phyloP scores from a whole-genome alignment of 805 yeast species.

The Ogataea siamensis region DNA sequence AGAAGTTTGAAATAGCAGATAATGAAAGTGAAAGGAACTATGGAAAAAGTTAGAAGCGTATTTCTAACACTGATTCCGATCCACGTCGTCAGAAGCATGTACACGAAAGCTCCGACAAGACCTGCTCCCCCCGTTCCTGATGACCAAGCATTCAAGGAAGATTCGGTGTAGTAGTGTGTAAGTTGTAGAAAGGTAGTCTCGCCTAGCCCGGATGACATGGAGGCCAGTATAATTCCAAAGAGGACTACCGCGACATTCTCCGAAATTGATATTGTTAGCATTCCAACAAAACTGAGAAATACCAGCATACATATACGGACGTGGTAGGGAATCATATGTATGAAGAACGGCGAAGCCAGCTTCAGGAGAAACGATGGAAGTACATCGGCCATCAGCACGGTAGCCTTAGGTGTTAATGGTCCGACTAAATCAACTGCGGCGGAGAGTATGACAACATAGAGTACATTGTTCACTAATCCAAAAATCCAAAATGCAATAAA shows the following conservation, averaged over 20 bases:
- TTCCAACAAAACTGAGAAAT: slow-evolving; percentile 63
- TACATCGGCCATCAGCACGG: slow-evolving; percentile 82
- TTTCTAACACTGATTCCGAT: slow-evolving; percentile 51
- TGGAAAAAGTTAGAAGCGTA: slow-evolving; percentile 56
- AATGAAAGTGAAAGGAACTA: slow-evolving; percentile 31
- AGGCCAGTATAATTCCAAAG: slow-evolving; percentile 74
- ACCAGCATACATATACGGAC: slow-evolving; percentile 55
- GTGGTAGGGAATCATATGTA: slow-evolving; percentile 62
- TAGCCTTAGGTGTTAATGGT: slow-evolving; percentile 75
- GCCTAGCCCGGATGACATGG: slow-evolving; percentile 84
- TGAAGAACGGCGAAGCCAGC: slow-evolving; percentile 72
- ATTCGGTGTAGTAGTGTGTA: slow-evolving; percentile 67
- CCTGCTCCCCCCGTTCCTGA: slow-evolving; percentile 98
- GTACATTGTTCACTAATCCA: slow-evolving; percentile 83
- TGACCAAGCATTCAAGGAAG: slow-evolving; percentile 79
- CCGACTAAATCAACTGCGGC: slow-evolving; percentile 95
- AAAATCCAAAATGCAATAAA: slow-evolving; percentile 70
- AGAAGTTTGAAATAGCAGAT: slow-evolving; percentile 29
- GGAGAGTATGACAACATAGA: slow-evolving; percentile 86
- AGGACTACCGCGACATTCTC: slow-evolving; percentile 41
- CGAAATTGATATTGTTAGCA: slow-evolving; percentile 60
- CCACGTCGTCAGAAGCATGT: slow-evolving; percentile 69
- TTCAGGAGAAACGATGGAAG: slow-evolving; percentile 77
- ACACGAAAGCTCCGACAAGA: slow-evolving; percentile 71
- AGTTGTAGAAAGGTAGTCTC: slow-evolving; percentile 85